These are phyloP conservation scores for Myxozyma neotropica DNA, from an alignment of 805 yeast species.

Conservation along the genomic window DNA sequence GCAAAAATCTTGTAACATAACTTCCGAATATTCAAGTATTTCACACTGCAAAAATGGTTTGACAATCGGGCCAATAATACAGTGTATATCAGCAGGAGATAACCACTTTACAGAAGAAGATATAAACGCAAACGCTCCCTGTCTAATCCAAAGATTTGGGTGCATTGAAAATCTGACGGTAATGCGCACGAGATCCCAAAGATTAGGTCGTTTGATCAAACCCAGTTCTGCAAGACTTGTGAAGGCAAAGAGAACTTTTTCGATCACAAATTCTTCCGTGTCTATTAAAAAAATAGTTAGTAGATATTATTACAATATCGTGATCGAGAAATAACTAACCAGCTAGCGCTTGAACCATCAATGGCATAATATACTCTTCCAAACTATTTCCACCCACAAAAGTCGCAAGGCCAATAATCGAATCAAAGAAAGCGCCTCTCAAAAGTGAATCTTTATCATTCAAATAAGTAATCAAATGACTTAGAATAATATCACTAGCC, in stretches of 20 bases:
- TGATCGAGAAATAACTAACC: conserved; percentile 43
- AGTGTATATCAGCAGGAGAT: conserved; percentile 76
- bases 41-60: conserved; percentile 78
- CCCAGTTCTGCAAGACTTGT: conserved; percentile 61
- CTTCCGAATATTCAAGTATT: conserved; percentile 66
- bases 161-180: conserved; percentile 67
- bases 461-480: conserved; percentile 87
- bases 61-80: conserved; percentile 79
- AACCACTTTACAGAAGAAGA: conserved; percentile 63
- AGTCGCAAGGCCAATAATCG: conserved; percentile 73
- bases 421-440: conserved; percentile 68
- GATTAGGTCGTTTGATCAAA: conserved; percentile 52
- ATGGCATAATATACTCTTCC: conserved; percentile 85
- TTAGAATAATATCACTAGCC: conserved; percentile 83
- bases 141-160: conserved; percentile 85
- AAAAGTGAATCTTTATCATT: conserved; percentile 75
- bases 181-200: conserved; percentile 58
- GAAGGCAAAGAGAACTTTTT: conserved; percentile 64
- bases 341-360: conserved; percentile 76
- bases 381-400: conserved; percentile 79
- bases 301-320: neutral
- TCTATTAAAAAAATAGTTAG: conserved; percentile 39
- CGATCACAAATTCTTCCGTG: conserved; percentile 77
- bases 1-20: conserved; percentile 64
- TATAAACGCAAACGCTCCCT: conserved; percentile 62